Conservation (phyloP, 1,284 basidiomycete species). For the Austropuccinia psidii region DNA sequence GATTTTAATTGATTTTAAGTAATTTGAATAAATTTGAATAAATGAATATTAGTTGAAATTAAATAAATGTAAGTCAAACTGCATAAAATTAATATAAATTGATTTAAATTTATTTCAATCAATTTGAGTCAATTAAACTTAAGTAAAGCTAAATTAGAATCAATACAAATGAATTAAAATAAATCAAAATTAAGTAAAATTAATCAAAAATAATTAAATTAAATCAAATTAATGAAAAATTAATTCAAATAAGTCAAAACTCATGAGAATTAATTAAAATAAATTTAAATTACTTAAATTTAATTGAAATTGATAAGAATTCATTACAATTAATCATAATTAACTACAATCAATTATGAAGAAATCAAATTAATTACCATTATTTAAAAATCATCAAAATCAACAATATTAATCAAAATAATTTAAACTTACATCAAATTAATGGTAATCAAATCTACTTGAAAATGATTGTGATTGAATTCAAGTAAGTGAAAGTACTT, state of each 20-base stretch:
- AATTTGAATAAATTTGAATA: no score
- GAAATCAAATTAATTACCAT: background rate
- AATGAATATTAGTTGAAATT: no score
- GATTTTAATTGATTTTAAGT: no score
- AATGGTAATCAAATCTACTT: background rate
- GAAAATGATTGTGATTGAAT: background rate
- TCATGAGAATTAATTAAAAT: background rate
- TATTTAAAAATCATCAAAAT: background rate
- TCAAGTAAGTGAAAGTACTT: background rate
- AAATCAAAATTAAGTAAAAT: background rate
- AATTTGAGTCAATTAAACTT: background rate
- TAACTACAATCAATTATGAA: background rate
- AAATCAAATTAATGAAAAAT: background rate
- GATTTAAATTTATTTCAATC: background rate
- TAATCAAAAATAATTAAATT: background rate
- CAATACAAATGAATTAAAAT: background rate
- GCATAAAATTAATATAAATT: no score
- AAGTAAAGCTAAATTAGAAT: background rate
- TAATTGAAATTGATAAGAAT: background rate
- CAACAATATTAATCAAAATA: background rate
- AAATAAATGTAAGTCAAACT: no score
- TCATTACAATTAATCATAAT: background rate
- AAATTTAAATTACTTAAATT: background rate
- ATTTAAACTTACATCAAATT: background rate
- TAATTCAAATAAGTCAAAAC: background rate